Percentiles rank a stretch among this genome's conserved stretches.
phyloP scores from a whole-genome alignment of 495 filamentous ascomycete genomes.

The Echria macrotheca region DNA sequence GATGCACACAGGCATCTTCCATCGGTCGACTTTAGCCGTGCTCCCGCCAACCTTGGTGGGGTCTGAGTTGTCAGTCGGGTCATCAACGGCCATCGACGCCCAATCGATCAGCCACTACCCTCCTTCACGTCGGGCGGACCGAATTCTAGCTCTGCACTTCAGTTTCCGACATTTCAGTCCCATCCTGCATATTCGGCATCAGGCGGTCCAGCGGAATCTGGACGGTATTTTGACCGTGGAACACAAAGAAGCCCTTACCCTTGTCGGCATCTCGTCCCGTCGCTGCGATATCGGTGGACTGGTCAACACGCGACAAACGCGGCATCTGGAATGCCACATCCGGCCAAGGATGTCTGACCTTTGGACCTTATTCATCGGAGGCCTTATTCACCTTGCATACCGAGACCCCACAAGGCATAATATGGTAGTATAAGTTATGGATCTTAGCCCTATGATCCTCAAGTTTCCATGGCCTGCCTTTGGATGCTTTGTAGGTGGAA shows the following conservation, averaged over 20 bases:
- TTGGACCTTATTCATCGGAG: too few species aligned
- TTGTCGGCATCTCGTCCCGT: not conserved
- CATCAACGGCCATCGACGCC: not conserved
- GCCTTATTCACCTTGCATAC: too few species aligned
- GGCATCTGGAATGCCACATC: not conserved
- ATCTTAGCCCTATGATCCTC: too few species aligned
- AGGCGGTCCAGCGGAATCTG: too few species aligned
- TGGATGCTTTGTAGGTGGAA: too few species aligned
- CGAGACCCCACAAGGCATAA: too few species aligned
- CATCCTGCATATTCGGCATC: too few species aligned
- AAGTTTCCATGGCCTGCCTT: too few species aligned
- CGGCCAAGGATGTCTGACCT: too few species aligned
- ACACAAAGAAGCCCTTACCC: not conserved
- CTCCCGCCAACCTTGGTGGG: not conserved
- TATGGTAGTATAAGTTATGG: too few species aligned
- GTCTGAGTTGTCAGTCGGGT: not conserved
- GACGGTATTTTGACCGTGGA: too few species aligned
- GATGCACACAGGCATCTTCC: not conserved
- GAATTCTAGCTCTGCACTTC: not conserved
- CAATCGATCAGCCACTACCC: not conserved
- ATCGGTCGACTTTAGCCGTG: not conserved
- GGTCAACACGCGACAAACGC: not conserved
- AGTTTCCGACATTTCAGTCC: not conserved
- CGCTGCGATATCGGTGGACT: not conserved
- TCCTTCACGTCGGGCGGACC: not conserved